A percentile compares a stretch with the other conserved stretches of the same genome.
These are phyloP conservation scores for Hymenoscyphus occultus DNA, from an alignment of 2,329 filamentous ascomycete genomes.

Conservation along the genomic window DNA sequence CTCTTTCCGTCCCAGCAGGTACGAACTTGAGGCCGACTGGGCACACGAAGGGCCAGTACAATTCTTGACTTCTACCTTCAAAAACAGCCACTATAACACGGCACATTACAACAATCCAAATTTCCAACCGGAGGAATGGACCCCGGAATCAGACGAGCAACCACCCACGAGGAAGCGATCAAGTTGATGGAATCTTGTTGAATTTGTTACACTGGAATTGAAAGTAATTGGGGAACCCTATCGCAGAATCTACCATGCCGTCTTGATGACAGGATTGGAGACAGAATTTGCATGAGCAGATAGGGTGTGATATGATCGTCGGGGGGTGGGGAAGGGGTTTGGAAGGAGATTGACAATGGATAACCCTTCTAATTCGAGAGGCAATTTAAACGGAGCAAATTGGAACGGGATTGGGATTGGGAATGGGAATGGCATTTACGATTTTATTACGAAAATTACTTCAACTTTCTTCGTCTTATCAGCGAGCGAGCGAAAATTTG, in stretches of 20 bases:
- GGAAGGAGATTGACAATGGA: neutral
- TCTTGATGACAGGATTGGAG: neutral
- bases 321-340: neutral
- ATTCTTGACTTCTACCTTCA: slow-evolving; percentile 55
- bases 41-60: slow-evolving; percentile 29
- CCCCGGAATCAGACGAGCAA: slow-evolving; percentile 34
- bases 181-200: slow-evolving; percentile 17
- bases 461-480: neutral
- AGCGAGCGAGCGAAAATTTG: slow-evolving; percentile 1
- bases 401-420: neutral
- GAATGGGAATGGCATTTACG: slow-evolving; percentile 2
- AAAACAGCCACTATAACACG: slow-evolving; percentile 64
- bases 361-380: neutral
- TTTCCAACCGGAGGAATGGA: slow-evolving; percentile 55
- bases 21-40: slow-evolving; percentile 35
- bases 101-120: slow-evolving; percentile 66
- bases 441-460: slow-evolving; percentile 1
- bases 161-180: slow-evolving; percentile 23
- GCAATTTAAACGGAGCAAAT: no score
- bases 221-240: neutral
- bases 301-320: neutral
- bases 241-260: neutral
- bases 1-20: slow-evolving; percentile 36
- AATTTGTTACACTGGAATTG: neutral
- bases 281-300: neutral